Percentiles rank a stretch among this genome's conserved stretches.
These are phyloP conservation scores for Phytophthora litchii DNA, from an alignment of 352 stramenopile genomes.

Conservation along the genomic window DNA sequence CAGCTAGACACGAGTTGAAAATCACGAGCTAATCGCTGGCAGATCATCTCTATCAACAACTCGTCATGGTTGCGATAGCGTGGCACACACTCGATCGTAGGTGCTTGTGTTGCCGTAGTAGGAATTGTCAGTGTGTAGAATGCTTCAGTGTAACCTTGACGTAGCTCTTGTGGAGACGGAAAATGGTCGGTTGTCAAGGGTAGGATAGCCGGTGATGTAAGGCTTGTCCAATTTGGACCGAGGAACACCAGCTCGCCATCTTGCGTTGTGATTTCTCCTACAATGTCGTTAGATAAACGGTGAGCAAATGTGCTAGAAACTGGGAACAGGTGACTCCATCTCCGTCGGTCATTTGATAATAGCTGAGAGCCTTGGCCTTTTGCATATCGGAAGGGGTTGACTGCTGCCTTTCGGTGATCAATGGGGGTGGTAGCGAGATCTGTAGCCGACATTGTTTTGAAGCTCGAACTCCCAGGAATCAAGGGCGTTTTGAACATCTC, in stretches of 20 bases:
- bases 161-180: slow-evolving; percentile 70
- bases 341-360: slow-evolving; percentile 87
- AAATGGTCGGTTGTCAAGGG: slow-evolving; percentile 91
- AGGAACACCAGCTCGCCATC: slow-evolving; percentile 50
- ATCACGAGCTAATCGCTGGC: slow-evolving; percentile 72
- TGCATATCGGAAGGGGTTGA: slow-evolving; percentile 63
- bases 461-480: slow-evolving; percentile 24
- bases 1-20: slow-evolving; percentile 74
- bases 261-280: slow-evolving; percentile 14
- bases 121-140: slow-evolving; percentile 84
- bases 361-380: slow-evolving; percentile 38
- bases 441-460: slow-evolving; percentile 27
- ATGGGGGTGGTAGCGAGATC: slow-evolving; percentile 5
- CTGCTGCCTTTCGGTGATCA: slow-evolving; percentile 16
- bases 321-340: slow-evolving; percentile 98
- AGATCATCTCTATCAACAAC: slow-evolving; percentile 84
- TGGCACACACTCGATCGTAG: slow-evolving; percentile 50
- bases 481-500: slow-evolving; percentile 36
- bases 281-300: slow-evolving; percentile 6
- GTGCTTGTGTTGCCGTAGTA: slow-evolving; percentile 33
- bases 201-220: slow-evolving; percentile 95
- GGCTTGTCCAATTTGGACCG: slow-evolving; percentile 96
- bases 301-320: slow-evolving; percentile 30
- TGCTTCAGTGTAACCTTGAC: slow-evolving; percentile 72
- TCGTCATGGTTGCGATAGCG: slow-evolving; percentile 72